Evolutionary conservation across 2,329 filamentous ascomycete genomes (phyloP), one percentile per base, ranked within the genome.

Genomic region (Cladosporium sp.): DNA sequence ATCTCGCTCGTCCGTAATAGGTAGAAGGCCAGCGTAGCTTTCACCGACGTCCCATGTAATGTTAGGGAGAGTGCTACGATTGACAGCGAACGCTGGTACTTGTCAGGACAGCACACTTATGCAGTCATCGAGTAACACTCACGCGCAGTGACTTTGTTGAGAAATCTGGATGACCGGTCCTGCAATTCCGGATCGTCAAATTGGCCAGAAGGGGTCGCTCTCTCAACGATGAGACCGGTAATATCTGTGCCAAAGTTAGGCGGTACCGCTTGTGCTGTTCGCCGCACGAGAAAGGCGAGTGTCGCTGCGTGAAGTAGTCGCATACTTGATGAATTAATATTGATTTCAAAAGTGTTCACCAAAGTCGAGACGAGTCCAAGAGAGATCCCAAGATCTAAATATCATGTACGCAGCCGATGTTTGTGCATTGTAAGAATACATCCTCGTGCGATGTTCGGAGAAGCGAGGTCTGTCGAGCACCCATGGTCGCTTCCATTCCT

Each of bases 11-110:
- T 69, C 60, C 2, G 73, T 72, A 61, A 78, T 76, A 11, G 75
- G 74, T 7, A 78, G 64, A 12, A 76, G 64, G 23, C 74, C 73
- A 12, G 62, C 53, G 52, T 64, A 64, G 29, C 52, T 57, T 37
- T 64, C 62, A 18, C 62, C 62, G n/a, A 64, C 53, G 21, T 64
- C 37, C 52, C 52, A 64, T 2, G 62, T 49, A 21, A 58, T 37
- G 31, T 64, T 58, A 5, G 62, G 62, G 8, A 64, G 18, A 26
- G 52, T 4, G 21, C 52, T 64, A 3, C 62, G 53, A 26, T 64
- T n/a, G 10, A 64, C 62, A 37, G 52, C 62, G 10, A 64, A 64
- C 68, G 90, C 77, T 44, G 74, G 73, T 16, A 76, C 79, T 64
- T 77, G 76, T 14, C 70, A 72, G 62, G 28, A 33, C 18, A n/a